phyloP scores from a whole-genome alignment of 2,329 filamentous ascomycete species.

The Fusarium nanum region DNA sequence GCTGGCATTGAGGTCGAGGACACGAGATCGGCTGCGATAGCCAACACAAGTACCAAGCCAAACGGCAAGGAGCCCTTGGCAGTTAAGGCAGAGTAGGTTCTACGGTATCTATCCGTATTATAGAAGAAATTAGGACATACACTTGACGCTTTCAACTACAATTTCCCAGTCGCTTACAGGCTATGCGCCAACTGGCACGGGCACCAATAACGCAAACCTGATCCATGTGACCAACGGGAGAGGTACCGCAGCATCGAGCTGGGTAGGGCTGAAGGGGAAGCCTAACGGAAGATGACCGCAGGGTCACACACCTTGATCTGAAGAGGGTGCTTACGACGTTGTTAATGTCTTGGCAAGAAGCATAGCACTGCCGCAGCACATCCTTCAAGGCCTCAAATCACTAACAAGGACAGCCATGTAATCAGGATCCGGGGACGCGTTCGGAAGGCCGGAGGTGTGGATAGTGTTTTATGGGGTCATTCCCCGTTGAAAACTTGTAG shows the following conservation, averaged over 20 bases:
- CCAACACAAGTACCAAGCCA: conserved; percentile 15
- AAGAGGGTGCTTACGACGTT: conserved; percentile 22
- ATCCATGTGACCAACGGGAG: conserved; percentile 18
- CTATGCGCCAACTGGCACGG: background rate
- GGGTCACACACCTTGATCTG: conserved; percentile 18
- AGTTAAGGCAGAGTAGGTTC: conserved; percentile 13
- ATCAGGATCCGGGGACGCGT: conserved; percentile 23
- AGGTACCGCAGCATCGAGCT: conserved; percentile 1
- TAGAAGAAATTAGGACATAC: conserved; percentile 3
- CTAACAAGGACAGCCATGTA: conserved; percentile 15
- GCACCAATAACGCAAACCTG: background rate
- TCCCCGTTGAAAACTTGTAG: background rate
- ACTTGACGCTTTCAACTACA: background rate
- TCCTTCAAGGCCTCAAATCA: conserved; percentile 22
- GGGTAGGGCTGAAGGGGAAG: conserved; percentile 40
- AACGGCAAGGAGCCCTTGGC: conserved; percentile 31
- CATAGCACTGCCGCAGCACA: conserved; percentile 18
- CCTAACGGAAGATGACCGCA: conserved; percentile 45
- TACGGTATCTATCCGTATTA: background rate
- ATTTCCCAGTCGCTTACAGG: background rate
- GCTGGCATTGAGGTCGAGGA: conserved; percentile 77
- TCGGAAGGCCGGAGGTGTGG: conserved; percentile 26
- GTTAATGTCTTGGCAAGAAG: conserved; percentile 30
- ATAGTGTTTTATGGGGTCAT: conserved; percentile 24
- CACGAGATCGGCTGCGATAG: conserved; percentile 2